phyloP scores from a whole-genome alignment of 1,284 basidiomycete species.

The Ustilago lituana region DNA sequence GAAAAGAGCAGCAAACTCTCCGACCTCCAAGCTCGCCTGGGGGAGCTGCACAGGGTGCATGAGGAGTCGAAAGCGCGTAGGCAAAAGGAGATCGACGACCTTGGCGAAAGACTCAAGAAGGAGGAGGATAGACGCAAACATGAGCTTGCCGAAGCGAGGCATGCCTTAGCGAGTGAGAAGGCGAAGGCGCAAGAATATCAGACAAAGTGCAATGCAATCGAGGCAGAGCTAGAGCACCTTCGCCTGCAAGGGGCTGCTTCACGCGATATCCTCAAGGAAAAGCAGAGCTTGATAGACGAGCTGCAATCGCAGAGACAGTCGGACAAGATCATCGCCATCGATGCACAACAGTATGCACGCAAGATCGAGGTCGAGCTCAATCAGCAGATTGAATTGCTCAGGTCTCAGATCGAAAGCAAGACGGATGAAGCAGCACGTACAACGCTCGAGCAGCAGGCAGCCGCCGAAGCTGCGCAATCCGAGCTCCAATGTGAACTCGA shows the following conservation, averaged over 20 bases:
- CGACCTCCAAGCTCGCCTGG: conserved; percentile 29
- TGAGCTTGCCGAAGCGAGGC: conserved; percentile 19
- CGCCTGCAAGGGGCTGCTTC: conserved; percentile 14
- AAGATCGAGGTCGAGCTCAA: conserved; percentile 34
- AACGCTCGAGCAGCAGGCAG: conserved; percentile 6
- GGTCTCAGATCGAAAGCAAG: conserved; percentile 11
- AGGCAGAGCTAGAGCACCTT: conserved; percentile 15
- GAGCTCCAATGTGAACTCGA: conserved; percentile 19
- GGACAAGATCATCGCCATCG: conserved; percentile 36
- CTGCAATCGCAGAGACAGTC: conserved; percentile 30
- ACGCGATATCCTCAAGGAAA: conserved; percentile 14
- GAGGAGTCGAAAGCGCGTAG: conserved; percentile 39
- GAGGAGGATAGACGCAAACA: conserved; percentile 28
- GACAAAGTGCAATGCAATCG: conserved; percentile 1
- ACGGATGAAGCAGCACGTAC: conserved; percentile 4
- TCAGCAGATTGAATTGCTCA: conserved; percentile 22
- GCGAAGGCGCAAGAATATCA: conserved; percentile 11
- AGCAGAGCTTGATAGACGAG: conserved; percentile 25
- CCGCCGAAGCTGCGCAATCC: conserved; percentile 5
- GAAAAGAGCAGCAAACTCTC: conserved; percentile 37
- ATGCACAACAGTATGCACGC: conserved; percentile 38
- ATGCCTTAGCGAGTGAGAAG: conserved; percentile 7
- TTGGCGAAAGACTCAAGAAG: conserved; percentile 16
- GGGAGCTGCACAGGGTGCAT: conserved; percentile 41
- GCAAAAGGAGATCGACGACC: conserved; percentile 41